phyloP scores from a whole-genome alignment of 1,284 basidiomycete genomes.

The Rhodotorula sp. region DNA sequence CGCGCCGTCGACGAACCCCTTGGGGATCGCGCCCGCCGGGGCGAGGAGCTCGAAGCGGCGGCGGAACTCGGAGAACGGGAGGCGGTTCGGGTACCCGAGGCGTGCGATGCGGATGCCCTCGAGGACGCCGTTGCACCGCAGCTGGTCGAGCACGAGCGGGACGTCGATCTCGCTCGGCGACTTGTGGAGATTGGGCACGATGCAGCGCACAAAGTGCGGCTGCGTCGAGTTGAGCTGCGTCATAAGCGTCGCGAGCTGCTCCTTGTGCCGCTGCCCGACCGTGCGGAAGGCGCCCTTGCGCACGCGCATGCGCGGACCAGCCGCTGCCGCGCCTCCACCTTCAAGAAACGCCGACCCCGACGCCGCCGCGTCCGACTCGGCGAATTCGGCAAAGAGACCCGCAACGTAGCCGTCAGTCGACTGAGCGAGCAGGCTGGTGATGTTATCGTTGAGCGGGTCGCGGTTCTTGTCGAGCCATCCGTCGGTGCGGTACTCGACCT shows the following conservation, averaged over 20 bases:
- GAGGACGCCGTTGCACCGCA: conserved; percentile 97
- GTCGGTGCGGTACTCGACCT: conserved; percentile 93
- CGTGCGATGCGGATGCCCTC: conserved; percentile 98
- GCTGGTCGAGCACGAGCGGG: conserved; percentile 91
- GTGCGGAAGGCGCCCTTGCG: conserved; percentile 98
- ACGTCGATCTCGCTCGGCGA: conserved; percentile 90
- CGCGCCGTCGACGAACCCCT: conserved; percentile 95
- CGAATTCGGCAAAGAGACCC: conserved; percentile 80
- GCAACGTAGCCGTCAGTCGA: conserved; percentile 83
- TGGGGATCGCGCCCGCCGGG: conserved; percentile 76
- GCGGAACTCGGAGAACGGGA: conserved; percentile 96
- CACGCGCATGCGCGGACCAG: conserved; percentile 61
- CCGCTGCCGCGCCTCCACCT: neutral
- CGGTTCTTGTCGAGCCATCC: conserved; percentile 99
- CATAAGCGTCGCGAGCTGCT: conserved; percentile 92
- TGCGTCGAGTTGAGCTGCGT: conserved; percentile 87
- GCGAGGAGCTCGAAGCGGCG: conserved; percentile 96
- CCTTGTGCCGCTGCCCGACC: conserved; percentile 92
- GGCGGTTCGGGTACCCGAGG: conserved; percentile 92
- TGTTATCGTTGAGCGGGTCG: conserved; percentile 95
- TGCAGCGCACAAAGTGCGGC: conserved; percentile 97
- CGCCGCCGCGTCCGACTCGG: conserved; percentile 54
- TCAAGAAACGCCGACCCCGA: conserved; percentile 48
- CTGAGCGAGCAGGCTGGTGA: conserved; percentile 81
- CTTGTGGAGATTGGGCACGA: conserved; percentile 92